phyloP scores from a whole-genome alignment of 169 alveolate genomes.

The Cryptosporidium ryanae region DNA sequence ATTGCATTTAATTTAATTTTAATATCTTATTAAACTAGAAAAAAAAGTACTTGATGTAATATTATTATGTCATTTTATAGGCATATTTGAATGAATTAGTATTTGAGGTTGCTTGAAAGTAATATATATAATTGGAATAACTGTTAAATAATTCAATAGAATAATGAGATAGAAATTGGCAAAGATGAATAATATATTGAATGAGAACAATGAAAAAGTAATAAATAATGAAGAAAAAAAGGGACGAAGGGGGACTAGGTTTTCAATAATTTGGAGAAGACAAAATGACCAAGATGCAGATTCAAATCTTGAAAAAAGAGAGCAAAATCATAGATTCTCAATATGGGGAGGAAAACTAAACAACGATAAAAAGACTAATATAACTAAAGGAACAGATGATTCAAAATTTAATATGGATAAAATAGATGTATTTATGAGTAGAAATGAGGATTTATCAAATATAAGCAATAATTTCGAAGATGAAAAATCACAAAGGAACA shows the following conservation, averaged over 20 bases:
- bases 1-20: too few relatives aligned
- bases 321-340: slow-evolving; percentile 33
- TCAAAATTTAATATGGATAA: slow-evolving; percentile 23
- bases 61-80: too few relatives aligned
- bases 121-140: too few relatives aligned
- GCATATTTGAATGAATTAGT: too few relatives aligned
- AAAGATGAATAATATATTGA: background rate
- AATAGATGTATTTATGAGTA: slow-evolving; percentile 32
- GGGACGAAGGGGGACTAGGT: slow-evolving; percentile 39
- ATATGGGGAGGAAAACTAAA: slow-evolving; percentile 23
- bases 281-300: slow-evolving; percentile 29
- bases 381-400: slow-evolving; percentile 15
- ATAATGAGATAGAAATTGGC: too few relatives aligned
- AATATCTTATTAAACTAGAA: too few relatives aligned
- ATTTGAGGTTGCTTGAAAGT: too few relatives aligned
- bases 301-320: background rate
- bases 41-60: too few relatives aligned
- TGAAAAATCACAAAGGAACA: slow-evolving; percentile 22
- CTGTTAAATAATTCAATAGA: too few relatives aligned
- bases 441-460: slow-evolving; percentile 33
- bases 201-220: background rate
- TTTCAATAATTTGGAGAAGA: slow-evolving; percentile 48
- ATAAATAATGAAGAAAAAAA: background rate
- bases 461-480: slow-evolving; percentile 13
- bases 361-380: slow-evolving; percentile 9